These are phyloP conservation scores for Colletotrichum euphorbiae DNA, from an alignment of 2,329 filamentous ascomycete genomes.

Conservation along the genomic window DNA sequence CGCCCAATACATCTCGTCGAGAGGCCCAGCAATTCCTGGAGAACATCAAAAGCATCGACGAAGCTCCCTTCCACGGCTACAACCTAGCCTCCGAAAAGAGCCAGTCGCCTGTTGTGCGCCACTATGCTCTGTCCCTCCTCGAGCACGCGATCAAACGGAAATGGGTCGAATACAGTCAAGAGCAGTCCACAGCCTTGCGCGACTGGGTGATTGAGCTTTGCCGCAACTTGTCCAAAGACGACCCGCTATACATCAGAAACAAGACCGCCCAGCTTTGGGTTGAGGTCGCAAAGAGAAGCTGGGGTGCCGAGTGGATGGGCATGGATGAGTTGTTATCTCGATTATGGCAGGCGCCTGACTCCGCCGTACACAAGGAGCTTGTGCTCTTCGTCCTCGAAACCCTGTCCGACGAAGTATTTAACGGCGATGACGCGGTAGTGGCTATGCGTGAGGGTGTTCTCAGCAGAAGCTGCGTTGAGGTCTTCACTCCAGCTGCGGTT, in stretches of 20 bases:
- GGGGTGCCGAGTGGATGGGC: conserved; percentile 92
- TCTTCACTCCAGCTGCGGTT: conserved; percentile 85
- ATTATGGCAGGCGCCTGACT: conserved; percentile 80
- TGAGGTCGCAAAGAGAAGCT: conserved; percentile 91
- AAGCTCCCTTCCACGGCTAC: conserved; percentile 88
- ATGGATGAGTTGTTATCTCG: conserved; percentile 89
- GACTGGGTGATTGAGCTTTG: conserved; percentile 85
- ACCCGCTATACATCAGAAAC: conserved; percentile 88
- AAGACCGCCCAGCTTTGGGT: conserved; percentile 96
- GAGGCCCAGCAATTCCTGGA: conserved; percentile 90
- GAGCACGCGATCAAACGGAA: conserved; percentile 90
- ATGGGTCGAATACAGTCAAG: conserved; percentile 78
- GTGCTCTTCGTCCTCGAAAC: conserved; percentile 91
- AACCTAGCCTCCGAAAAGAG: conserved; percentile 79
- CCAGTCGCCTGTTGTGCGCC: conserved; percentile 85
- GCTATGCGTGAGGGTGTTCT: conserved; percentile 85
- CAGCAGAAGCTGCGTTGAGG: conserved; percentile 91
- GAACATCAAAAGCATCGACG: conserved; percentile 79
- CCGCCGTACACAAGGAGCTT: conserved; percentile 79
- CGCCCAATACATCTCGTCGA: conserved; percentile 82
- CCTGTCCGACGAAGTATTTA: conserved; percentile 93
- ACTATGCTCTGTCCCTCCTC: conserved; percentile 92
- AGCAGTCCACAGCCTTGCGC: conserved; percentile 76
- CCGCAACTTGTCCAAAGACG: conserved; percentile 74
- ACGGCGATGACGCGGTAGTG: conserved; percentile 87